Conservation (phyloP, 2,329 filamentous ascomycete genomes). For the Diplodia intermedia region DNA sequence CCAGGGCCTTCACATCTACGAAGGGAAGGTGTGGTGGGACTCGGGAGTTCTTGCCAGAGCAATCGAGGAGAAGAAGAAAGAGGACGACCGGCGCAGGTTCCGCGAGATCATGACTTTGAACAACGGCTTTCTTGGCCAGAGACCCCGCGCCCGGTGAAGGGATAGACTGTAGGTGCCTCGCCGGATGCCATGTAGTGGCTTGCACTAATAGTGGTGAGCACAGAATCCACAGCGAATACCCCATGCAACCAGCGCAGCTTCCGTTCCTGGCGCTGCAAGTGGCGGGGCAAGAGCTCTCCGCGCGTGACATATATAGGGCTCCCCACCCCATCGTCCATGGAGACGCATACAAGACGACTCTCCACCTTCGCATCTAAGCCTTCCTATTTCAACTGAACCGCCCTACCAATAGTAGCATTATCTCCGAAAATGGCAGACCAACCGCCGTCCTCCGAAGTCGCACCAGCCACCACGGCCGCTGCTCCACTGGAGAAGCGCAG, state of each 20-base stretch:
- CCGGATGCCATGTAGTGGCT: too few species aligned
- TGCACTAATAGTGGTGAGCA: too few species aligned
- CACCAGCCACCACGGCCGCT: conserved; percentile 38
- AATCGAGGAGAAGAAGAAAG: conserved; percentile 21
- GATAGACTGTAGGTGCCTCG: too few species aligned
- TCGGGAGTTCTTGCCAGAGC: conserved; percentile 21
- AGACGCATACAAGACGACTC: not conserved
- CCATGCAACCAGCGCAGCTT: not conserved
- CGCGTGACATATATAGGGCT: not conserved
- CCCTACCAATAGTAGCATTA: not conserved
- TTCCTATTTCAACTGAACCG: not conserved
- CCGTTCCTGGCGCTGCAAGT: conserved; percentile 10
- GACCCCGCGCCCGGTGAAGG: conserved; percentile 1
- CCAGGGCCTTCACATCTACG: conserved; percentile 32
- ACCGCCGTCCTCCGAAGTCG: conserved; percentile 46
- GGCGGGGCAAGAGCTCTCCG: not conserved
- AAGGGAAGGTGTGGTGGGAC: conserved; percentile 29
- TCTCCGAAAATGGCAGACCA: conserved; percentile 12
- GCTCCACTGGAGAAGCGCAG: not conserved
- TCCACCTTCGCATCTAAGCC: too few species aligned
- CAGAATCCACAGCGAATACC: not conserved
- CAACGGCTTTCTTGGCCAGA: conserved; percentile 31
- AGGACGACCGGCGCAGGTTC: conserved; percentile 26
- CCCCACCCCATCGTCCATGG: not conserved
- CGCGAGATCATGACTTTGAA: conserved; percentile 20